Percentiles rank a stretch among this genome's conserved stretches.
Conservation (phyloP, 257 asterid genomes). For the Ophiorrhiza pumila region DNA sequence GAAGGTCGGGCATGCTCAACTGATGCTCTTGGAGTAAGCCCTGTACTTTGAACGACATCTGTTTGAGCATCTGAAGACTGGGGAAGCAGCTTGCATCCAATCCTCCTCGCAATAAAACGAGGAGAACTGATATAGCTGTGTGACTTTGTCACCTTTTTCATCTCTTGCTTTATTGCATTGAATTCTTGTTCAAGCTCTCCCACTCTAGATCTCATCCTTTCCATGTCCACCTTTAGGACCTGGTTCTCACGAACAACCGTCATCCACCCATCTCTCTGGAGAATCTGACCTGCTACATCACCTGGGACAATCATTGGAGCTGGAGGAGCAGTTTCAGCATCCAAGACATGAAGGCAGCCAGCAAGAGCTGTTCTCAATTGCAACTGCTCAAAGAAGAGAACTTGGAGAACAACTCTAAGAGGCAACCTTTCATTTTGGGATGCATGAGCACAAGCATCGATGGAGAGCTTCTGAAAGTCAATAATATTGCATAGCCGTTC, state of each 20-base stretch:
- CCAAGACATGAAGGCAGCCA: conserved; percentile 66
- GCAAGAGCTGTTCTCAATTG: conserved; percentile 83
- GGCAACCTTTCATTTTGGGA: conserved; percentile 90
- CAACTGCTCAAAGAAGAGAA: conserved; percentile 91
- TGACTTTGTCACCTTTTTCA: conserved; percentile 75
- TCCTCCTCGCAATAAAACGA: conserved; percentile 37
- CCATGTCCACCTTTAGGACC: conserved; percentile 76
- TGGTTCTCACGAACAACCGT: conserved; percentile 78
- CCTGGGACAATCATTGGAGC: conserved; percentile 33
- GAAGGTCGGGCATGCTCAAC: conserved; percentile 45
- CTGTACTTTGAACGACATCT: conserved; percentile 56
- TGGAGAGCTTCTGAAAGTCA: conserved; percentile 85
- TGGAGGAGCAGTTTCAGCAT: conserved; percentile 62
- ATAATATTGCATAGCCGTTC: conserved; percentile 76
- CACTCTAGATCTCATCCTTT: conserved; percentile 77
- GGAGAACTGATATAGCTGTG: conserved; percentile 65
- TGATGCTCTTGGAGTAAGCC: conserved; percentile 64
- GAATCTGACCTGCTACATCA: conserved; percentile 46
- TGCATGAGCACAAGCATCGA: conserved; percentile 97
- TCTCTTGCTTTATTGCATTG: conserved; percentile 66
- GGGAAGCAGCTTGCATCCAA: conserved; percentile 59
- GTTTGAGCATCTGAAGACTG: conserved; percentile 48
- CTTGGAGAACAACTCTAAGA: conserved; percentile 81
- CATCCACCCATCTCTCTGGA: conserved; percentile 86
- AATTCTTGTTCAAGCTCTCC: conserved; percentile 90